Conservation (phyloP, 2,329 filamentous ascomycete species). For the Trichoderma hamatum region DNA sequence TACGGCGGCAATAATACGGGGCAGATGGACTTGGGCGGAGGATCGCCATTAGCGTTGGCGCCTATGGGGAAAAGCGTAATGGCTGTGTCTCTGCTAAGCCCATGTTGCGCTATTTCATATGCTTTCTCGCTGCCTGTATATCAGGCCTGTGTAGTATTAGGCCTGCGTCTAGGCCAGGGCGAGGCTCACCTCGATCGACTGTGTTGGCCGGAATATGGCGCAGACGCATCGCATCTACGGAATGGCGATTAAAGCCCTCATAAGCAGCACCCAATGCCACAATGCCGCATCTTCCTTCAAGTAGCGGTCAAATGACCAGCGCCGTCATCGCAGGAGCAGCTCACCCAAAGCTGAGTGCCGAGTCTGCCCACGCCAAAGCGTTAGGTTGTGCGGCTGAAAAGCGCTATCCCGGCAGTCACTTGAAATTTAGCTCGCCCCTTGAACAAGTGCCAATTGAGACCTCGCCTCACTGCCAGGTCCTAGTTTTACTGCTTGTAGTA, state of each 20-base stretch:
- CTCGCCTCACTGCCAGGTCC: neutral
- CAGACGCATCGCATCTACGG: too few species aligned
- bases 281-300: neutral
- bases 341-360: conserved; percentile 6
- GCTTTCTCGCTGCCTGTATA: neutral
- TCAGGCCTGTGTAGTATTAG: too few species aligned
- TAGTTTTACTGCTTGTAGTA: neutral
- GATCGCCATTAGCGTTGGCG: neutral
- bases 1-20: neutral
- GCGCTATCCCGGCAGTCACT: conserved; percentile 1
- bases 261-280: neutral
- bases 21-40: neutral
- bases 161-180: neutral
- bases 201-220: neutral
- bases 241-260: neutral
- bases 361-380: conserved; percentile 12
- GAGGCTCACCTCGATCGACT: neutral
- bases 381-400: conserved; percentile 15
- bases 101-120: neutral
- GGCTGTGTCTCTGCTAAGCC: neutral
- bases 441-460: neutral
- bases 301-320: conserved; percentile 14
- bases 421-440: neutral
- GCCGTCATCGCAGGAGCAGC: neutral
- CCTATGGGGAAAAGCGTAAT: neutral